A percentile compares a stretch with the other conserved stretches of the same genome.
phyloP scores from a whole-genome alignment of 176 grass and related monocot genomes.

The Cenchrus fungigraminus region DNA sequence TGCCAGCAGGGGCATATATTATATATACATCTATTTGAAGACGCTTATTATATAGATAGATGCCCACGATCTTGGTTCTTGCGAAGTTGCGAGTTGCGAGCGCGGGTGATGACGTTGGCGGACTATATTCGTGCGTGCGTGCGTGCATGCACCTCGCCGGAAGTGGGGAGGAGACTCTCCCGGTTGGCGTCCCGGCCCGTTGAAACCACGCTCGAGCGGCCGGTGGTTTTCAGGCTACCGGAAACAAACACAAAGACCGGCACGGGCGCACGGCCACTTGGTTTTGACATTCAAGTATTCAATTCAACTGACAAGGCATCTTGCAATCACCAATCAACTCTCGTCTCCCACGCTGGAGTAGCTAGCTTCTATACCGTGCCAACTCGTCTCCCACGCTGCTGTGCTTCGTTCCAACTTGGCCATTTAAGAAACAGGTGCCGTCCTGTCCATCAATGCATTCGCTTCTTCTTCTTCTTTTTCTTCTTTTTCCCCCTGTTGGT shows the following conservation, averaged over 20 bases:
- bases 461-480: too few relatives aligned
- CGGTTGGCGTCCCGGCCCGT: neutral
- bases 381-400: too few relatives aligned
- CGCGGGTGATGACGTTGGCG: neutral
- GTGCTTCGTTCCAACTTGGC: neutral
- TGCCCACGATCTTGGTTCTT: conserved; percentile 1
- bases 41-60: neutral
- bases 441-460: neutral
- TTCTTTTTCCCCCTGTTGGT: neutral
- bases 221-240: neutral
- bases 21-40: too few relatives aligned
- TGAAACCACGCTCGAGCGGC: conserved; percentile 19
- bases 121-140: neutral
- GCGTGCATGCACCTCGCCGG: neutral
- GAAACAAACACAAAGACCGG: neutral
- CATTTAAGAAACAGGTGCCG: neutral
- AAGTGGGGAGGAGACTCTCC: too few relatives aligned
- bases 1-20: neutral
- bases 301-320: neutral
- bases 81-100: too few relatives aligned
- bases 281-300: conserved; percentile 17
- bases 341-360: neutral
- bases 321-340: neutral
- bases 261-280: conserved; percentile 10
- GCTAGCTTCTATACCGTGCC: too few relatives aligned